These are phyloP conservation scores for Chrysanthemum makinoi DNA, from an alignment of 129 eudicot species.

Conservation along the genomic window DNA sequence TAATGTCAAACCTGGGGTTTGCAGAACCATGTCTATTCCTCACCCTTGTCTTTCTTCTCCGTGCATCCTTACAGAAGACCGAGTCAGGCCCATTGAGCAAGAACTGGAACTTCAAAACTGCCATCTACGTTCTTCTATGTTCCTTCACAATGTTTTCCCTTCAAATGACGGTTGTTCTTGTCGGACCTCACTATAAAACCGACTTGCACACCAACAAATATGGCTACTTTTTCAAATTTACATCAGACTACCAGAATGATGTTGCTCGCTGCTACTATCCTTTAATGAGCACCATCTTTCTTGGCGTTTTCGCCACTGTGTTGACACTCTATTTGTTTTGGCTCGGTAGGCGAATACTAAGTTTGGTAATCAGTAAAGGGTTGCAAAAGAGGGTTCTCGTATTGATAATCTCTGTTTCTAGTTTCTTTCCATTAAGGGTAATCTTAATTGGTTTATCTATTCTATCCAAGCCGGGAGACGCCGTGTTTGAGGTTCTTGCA, in stretches of 20 bases:
- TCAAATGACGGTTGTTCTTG: constrained; percentile 56
- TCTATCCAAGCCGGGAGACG: constrained; percentile 48
- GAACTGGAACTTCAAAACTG: constrained; percentile 77
- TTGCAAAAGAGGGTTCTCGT: constrained; percentile 72
- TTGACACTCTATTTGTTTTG: constrained; percentile 57
- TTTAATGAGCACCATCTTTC: constrained; percentile 68
- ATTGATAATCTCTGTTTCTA: constrained; percentile 55
- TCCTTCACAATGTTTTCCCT: constrained; percentile 64
- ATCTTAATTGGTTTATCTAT: constrained; percentile 77
- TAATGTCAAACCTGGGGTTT: constrained; percentile 88
- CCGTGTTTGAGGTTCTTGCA: constrained; percentile 55
- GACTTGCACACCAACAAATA: constrained; percentile 26
- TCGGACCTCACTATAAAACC: constrained; percentile 50
- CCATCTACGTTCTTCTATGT: constrained; percentile 56
- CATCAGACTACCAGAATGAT: constrained; percentile 27
- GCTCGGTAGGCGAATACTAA: constrained; percentile 73
- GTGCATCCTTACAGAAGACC: constrained; percentile 73
- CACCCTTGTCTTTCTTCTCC: constrained; percentile 72
- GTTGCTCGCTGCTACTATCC: constrained; percentile 76
- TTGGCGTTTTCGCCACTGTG: constrained; percentile 66
- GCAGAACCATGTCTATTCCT: constrained; percentile 91
- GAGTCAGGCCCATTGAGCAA: constrained; percentile 60
- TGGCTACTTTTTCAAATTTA: constrained; percentile 48
- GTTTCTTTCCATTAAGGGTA: constrained; percentile 67
- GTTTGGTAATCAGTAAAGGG: constrained; percentile 74